These are phyloP conservation scores for Cenchrus americanus DNA, from an alignment of 176 grass and related monocot genomes.

Conservation along the genomic window DNA sequence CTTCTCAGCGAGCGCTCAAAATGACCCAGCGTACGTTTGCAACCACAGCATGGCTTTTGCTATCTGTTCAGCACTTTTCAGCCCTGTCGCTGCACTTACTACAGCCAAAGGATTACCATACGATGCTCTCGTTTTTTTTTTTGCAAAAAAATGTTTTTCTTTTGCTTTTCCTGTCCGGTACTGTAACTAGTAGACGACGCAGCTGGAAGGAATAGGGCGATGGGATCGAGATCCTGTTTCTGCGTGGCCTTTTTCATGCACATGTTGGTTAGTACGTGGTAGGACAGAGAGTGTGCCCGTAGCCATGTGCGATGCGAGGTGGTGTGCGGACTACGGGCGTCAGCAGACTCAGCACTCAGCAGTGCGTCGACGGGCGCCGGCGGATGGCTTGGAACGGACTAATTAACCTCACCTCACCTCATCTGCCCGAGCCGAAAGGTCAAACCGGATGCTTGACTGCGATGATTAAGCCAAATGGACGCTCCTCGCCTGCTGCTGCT, in stretches of 20 bases:
- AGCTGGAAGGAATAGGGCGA: background rate
- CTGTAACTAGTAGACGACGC: too few species aligned
- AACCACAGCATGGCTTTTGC: too few species aligned
- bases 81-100: too few species aligned
- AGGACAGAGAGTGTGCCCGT: background rate
- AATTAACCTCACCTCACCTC: background rate
- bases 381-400: background rate
- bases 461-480: slow-evolving; percentile 47
- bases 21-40: too few species aligned
- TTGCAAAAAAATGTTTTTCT: too few species aligned
- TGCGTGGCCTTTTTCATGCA: background rate
- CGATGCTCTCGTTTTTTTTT: too few species aligned
- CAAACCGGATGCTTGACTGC: slow-evolving; percentile 30
- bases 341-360: slow-evolving; percentile 20
- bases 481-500: slow-evolving; percentile 18
- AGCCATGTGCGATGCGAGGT: background rate
- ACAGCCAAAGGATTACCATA: too few species aligned
- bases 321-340: background rate
- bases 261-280: background rate
- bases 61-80: too few species aligned
- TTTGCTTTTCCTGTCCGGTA: too few species aligned
- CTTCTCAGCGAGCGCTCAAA: too few species aligned
- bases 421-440: background rate
- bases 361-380: slow-evolving; percentile 30
- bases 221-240: slow-evolving; percentile 1